Base-by-base conservation (phyloP, 805 yeast species). In the Zygosaccharomyces gambellarensis region DNA sequence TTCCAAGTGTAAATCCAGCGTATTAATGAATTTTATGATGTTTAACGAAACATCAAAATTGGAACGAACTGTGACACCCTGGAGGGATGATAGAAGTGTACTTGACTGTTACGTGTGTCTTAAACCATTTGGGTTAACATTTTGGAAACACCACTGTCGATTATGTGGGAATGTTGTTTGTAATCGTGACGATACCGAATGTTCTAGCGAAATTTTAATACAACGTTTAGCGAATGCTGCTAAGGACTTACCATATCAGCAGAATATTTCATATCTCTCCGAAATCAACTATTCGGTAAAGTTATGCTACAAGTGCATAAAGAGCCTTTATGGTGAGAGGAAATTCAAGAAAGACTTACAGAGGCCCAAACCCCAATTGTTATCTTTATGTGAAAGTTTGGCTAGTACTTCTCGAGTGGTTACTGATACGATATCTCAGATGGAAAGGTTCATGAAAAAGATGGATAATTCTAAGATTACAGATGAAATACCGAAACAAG, bases 91-190 rank as follows among this genome's bases (percentile, higher is more conserved):
- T 51, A 49, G 64, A 2, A 58, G 59, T 3, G 75, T 76, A 0
- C 57, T 70, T 0, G 68, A 72, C 47, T 92, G 99, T 63, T 72
- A 76, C 6, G 70, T 86, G 6, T 92, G 99, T 59, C 64, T 71
- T 11, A 71, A 73, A 10, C 59, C 61, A 28, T 94, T 89, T 64
- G 72, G 76, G 9, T 68, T 85, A 39, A 62, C 80, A 0, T 57
- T 78, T 22, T 71, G 97, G 45, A 87, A 85, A 55, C 98, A 94
- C 63, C 99, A 92, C 64, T 94, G 99, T 65, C 71, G 98, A 32
- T 65, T 90, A 23, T 92, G 99, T 71, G 98, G 98, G 0, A 61
- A 67, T 25, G 79, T 86, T 1, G 87, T 89, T 0, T 92, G 97
- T 69, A 95, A 85, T 23, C 83, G 82, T 55, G 57, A 65, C 45